Conservation (phyloP, 2,329 filamentous ascomycete species). For the Fusarium avenaceum region DNA sequence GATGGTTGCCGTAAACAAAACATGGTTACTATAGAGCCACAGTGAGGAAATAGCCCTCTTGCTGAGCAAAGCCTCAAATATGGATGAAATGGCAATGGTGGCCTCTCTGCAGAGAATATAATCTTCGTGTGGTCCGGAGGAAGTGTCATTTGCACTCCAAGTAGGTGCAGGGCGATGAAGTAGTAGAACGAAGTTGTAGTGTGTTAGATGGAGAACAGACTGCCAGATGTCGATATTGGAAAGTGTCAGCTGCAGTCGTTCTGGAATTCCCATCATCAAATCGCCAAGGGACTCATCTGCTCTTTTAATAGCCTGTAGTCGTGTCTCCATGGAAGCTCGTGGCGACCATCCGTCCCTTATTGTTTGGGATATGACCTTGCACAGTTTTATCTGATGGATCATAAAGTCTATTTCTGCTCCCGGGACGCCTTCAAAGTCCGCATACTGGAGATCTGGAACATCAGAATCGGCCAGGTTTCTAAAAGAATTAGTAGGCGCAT, state of each 20-base stretch:
- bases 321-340: background rate
- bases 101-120: constrained; percentile 17
- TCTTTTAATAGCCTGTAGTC: background rate
- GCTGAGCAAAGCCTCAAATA: constrained; percentile 9
- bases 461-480: constrained; percentile 15
- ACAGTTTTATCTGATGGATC: background rate
- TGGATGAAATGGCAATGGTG: constrained; percentile 3
- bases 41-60: background rate
- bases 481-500: background rate
- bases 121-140: background rate
- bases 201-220: background rate
- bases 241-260: background rate
- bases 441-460: background rate
- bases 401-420: constrained; percentile 6
- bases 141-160: background rate
- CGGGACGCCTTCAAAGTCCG: background rate
- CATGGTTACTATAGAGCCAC: constrained; percentile 25
- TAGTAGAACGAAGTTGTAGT: constrained; percentile 17
- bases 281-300: constrained; percentile 8
- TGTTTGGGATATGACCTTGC: constrained; percentile 19
- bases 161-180: constrained; percentile 15
- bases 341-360: constrained; percentile 13
- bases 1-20: constrained; percentile 17
- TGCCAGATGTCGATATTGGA: constrained; percentile 9
- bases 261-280: background rate